A percentile compares a stretch with the other conserved stretches of the same genome.
Conservation (phyloP, 495 filamentous ascomycete genomes). For the Pseudoneurospora amorphoporcata region DNA sequence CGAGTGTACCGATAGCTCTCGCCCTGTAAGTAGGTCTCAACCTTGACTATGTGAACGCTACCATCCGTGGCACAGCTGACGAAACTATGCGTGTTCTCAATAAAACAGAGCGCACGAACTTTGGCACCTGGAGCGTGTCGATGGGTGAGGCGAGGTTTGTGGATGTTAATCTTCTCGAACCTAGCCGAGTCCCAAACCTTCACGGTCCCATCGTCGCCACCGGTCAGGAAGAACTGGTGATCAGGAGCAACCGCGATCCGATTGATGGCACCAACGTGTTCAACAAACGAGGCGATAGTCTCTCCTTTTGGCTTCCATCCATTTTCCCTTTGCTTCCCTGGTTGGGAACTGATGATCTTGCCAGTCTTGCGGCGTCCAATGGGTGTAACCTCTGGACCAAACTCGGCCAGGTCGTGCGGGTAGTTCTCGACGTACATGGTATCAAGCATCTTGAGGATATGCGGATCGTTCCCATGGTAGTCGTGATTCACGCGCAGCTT, state of each 20-base stretch:
- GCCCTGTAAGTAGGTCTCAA: constrained; percentile 57
- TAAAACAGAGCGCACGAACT: constrained; percentile 73
- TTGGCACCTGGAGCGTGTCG: constrained; percentile 57
- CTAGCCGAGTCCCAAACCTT: constrained; percentile 90
- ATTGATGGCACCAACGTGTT: constrained; percentile 76
- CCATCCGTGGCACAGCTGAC: constrained; percentile 84
- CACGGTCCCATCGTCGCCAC: constrained; percentile 81
- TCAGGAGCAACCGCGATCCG: constrained; percentile 77
- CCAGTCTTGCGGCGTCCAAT: constrained; percentile 50
- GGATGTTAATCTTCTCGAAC: constrained; percentile 78
- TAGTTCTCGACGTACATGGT: constrained; percentile 85
- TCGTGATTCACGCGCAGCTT: constrained; percentile 47
- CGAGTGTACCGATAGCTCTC: constrained; percentile 64
- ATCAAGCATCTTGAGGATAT: constrained; percentile 74
- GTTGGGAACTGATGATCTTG: constrained; percentile 34
- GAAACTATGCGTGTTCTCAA: constrained; percentile 91
- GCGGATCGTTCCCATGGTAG: constrained; percentile 83
- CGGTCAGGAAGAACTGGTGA: constrained; percentile 91
- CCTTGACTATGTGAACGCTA: constrained; percentile 77
- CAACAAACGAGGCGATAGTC: constrained; percentile 77
- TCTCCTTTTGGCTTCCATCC: constrained; percentile 77
- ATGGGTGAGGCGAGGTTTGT: constrained; percentile 81
- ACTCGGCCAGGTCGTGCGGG: constrained; percentile 66
- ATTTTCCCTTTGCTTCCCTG: constrained; percentile 30
- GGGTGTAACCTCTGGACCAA: constrained; percentile 74